phyloP scores from a whole-genome alignment of 306 rosid genomes.

The Rubus parviflorus region DNA sequence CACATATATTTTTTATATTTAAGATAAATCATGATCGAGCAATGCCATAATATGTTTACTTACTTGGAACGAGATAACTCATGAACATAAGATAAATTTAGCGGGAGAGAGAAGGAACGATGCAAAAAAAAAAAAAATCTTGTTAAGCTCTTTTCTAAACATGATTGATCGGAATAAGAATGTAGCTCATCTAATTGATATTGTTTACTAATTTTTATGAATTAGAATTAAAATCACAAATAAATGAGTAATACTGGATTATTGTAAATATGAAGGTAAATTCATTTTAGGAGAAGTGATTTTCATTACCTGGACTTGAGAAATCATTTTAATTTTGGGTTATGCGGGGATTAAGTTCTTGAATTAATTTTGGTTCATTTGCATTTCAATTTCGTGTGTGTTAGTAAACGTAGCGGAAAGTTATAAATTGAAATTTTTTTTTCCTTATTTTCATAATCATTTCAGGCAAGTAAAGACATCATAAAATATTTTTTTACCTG shows the following conservation, averaged over 20 bases:
- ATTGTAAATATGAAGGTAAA: too few species aligned
- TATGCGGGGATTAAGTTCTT: neutral
- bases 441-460: too few species aligned
- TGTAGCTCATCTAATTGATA: neutral
- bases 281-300: neutral
- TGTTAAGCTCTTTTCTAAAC: neutral
- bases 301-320: neutral
- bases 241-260: neutral
- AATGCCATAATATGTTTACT: too few species aligned
- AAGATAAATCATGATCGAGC: neutral
- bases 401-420: neutral
- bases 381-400: neutral
- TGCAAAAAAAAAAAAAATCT: too few species aligned
- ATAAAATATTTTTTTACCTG: neutral
- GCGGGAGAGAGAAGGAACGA: too few species aligned
- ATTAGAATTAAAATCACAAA: neutral
- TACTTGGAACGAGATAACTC: too few species aligned
- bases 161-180: neutral
- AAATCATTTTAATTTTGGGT: neutral
- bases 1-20: neutral
- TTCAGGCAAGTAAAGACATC: neutral
- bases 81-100: too few species aligned
- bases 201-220: too few species aligned
- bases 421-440: neutral
- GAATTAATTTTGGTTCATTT: neutral